phyloP scores from a whole-genome alignment of 2,329 filamentous ascomycete genomes.

The Coniochaeta sp. region DNA sequence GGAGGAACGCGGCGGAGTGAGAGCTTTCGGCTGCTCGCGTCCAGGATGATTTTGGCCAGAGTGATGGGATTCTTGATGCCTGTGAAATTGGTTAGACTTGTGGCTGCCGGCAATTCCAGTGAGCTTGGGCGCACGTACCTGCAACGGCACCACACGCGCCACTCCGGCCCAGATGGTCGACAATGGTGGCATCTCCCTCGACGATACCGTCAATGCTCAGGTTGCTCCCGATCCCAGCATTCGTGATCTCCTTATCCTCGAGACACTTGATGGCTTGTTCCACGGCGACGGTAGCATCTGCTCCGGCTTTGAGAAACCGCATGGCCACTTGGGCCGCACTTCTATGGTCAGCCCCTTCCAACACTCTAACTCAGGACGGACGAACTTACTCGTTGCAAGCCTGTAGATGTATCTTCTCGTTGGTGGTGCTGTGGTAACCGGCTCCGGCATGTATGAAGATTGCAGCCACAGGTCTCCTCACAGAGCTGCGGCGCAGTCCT shows the following conservation, averaged over 20 bases:
- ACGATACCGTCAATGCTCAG: slow-evolving; percentile 83
- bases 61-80: slow-evolving; percentile 91
- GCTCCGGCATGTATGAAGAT: slow-evolving; percentile 96
- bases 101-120: not conserved
- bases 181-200: slow-evolving; percentile 89
- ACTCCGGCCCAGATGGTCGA: slow-evolving; percentile 85
- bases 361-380: not conserved
- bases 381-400: slow-evolving; percentile 77
- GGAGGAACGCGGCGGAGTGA: slow-evolving; percentile 84
- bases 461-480: slow-evolving; percentile 34
- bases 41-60: slow-evolving; percentile 75
- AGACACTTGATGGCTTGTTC: slow-evolving; percentile 82
- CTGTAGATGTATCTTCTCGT: slow-evolving; percentile 76
- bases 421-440: slow-evolving; percentile 83
- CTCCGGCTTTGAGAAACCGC: slow-evolving; percentile 70
- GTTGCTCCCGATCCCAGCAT: slow-evolving; percentile 94
- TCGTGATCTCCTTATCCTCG: slow-evolving; percentile 93
- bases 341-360: slow-evolving; percentile 4
- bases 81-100: slow-evolving; percentile 27
- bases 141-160: slow-evolving; percentile 88
- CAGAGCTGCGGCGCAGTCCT: slow-evolving; percentile 8
- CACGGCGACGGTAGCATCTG: slow-evolving; percentile 77
- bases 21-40: slow-evolving; percentile 68
- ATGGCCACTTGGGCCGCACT: slow-evolving; percentile 83
- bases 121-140: slow-evolving; percentile 48